Conservation (phyloP, 306 rosid genomes). For the Acacia confusa region DNA sequence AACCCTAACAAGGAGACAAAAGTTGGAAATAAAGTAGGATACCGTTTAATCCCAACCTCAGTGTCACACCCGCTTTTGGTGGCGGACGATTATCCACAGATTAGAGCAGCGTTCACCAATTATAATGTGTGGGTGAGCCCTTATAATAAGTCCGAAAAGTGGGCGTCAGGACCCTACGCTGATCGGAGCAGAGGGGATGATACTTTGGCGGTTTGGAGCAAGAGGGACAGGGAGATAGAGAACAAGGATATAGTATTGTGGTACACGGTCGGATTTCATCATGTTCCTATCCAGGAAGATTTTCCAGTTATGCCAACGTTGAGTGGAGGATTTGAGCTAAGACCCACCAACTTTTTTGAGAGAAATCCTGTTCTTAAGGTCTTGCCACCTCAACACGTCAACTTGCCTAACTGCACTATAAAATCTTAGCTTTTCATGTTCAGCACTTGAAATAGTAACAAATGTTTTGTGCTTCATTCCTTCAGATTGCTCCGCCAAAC, state of each 20-base stretch:
- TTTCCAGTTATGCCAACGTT: slow-evolving; percentile 1
- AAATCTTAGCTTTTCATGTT: neutral
- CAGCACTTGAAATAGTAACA: neutral
- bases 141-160: slow-evolving; percentile 1
- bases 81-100: neutral
- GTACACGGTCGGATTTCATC: neutral
- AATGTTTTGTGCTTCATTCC: neutral
- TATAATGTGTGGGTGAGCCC: neutral
- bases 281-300: slow-evolving; percentile 6
- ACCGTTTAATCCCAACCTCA: neutral
- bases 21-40: neutral
- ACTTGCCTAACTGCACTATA: neutral
- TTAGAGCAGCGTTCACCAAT: neutral
- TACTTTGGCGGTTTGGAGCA: neutral
- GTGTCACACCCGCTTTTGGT: neutral
- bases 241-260: slow-evolving; percentile 5
- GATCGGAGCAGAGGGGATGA: slow-evolving; percentile 6
- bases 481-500: neutral
- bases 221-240: neutral
- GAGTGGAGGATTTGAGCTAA: slow-evolving; percentile 5
- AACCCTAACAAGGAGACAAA: slow-evolving; percentile 7
- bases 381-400: neutral
- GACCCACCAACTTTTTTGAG: slow-evolving; percentile 5
- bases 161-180: neutral
- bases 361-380: slow-evolving; percentile 2